Evolutionary conservation across 768 basidiomycete species (phyloP).

Genomic region (Mrakia gelida): DNA sequence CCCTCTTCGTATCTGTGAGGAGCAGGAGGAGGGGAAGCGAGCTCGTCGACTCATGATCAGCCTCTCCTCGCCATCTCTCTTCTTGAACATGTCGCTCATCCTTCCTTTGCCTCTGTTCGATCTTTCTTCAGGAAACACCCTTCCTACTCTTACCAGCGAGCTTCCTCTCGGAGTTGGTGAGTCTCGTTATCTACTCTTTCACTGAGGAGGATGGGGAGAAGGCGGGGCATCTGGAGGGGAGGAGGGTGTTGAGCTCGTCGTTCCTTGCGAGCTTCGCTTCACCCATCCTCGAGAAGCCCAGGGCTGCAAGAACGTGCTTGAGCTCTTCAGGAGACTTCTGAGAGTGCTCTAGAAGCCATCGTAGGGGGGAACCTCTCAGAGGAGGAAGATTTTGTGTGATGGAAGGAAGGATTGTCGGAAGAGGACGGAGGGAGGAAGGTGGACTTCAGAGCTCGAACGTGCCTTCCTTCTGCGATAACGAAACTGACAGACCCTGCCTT

Average conservation of each 20-base stretch:
- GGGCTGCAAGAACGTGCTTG: too few species aligned
- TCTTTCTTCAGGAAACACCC: constrained; percentile 21
- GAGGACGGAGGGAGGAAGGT: background rate
- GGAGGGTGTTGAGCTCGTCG: background rate
- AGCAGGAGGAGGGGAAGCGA: background rate
- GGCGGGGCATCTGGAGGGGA: background rate
- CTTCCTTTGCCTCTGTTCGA: background rate
- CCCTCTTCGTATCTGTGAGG: background rate
- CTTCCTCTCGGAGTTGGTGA: constrained; percentile 44
- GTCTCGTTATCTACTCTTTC: constrained; percentile 28
- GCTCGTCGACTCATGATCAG: background rate
- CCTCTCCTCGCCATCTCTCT: background rate
- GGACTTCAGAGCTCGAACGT: background rate
- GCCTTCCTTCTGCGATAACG: background rate
- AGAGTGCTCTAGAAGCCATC: too few species aligned
- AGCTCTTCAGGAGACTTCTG: too few species aligned
- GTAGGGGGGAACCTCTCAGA: too few species aligned
- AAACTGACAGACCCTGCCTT: background rate
- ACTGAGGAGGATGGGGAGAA: background rate
- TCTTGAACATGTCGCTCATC: background rate
- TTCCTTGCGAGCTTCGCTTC: too few species aligned
- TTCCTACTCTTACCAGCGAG: constrained; percentile 40
- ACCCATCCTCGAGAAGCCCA: too few species aligned
- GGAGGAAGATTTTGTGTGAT: background rate
- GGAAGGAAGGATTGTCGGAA: background rate